phyloP scores from a whole-genome alignment of 176 grass and related monocot species.

The Cenchrus purpureus region DNA sequence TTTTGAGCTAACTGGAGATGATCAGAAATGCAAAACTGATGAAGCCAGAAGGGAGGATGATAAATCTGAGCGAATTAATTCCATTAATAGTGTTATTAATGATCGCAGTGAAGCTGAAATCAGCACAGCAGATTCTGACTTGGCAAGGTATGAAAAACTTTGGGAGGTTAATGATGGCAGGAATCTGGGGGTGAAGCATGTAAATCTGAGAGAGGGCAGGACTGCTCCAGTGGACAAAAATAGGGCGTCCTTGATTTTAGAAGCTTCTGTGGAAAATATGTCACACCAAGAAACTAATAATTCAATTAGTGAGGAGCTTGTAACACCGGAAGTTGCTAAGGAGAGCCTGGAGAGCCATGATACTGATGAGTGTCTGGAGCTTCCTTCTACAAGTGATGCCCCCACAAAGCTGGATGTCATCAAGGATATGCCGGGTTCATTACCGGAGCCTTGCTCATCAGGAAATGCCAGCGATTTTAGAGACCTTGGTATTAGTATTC shows the following conservation, averaged over 20 bases:
- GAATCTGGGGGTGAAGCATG: constrained; percentile 39
- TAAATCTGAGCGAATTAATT: constrained; percentile 30
- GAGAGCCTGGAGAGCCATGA: constrained; percentile 18
- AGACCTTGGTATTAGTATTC: constrained; percentile 29
- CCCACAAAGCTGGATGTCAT: constrained; percentile 27
- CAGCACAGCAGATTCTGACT: constrained; percentile 32
- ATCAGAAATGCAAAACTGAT: constrained; percentile 44
- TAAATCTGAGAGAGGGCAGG: constrained; percentile 33
- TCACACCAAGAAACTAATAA: constrained; percentile 32
- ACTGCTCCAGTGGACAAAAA: constrained; percentile 26
- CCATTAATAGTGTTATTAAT: constrained; percentile 13
- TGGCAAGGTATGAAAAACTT: constrained; percentile 55
- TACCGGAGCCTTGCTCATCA: constrained; percentile 14
- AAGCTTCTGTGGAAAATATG: constrained; percentile 39
- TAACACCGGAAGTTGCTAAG: constrained; percentile 27
- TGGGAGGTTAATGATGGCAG: constrained; percentile 50
- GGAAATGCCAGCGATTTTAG: constrained; percentile 29
- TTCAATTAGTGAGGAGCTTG: constrained; percentile 25
- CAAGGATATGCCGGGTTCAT: constrained; percentile 39
- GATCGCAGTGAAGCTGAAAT: constrained; percentile 43
- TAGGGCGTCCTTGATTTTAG: constrained; percentile 10
- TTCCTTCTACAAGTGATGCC: background rate
- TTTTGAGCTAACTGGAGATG: constrained; percentile 65
- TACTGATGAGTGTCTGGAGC: constrained; percentile 13
- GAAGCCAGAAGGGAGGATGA: constrained; percentile 16